Percentiles rank a stretch among this genome's conserved stretches.
These are phyloP conservation scores for Jimgerdemannia lactiflua DNA, from an alignment of 192 early-diverging fungal species.

Conservation along the genomic window DNA sequence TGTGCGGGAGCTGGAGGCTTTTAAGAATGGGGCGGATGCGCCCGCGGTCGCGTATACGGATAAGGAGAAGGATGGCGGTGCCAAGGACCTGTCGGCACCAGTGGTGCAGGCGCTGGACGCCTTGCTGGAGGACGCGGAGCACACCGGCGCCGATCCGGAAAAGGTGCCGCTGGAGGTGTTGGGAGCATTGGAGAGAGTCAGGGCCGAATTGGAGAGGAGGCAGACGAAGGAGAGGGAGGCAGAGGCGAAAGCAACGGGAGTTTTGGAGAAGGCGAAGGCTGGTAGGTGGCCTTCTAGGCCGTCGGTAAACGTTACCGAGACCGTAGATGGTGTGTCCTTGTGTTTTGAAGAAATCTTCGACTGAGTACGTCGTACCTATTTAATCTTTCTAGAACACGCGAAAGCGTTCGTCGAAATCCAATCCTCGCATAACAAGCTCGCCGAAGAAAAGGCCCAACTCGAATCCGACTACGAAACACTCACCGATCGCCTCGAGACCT, in stretches of 20 bases:
- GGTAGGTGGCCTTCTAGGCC: not conserved
- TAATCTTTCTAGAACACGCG: not conserved
- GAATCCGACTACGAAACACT: slow-evolving; percentile 39
- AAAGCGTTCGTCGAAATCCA: not conserved
- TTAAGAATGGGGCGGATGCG: slow-evolving; percentile 10
- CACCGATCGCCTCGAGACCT: slow-evolving; percentile 16
- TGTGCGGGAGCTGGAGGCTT: slow-evolving; percentile 16
- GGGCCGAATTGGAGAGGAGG: slow-evolving; percentile 2
- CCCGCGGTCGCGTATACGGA: not conserved
- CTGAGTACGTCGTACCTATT: not conserved
- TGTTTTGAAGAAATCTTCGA: too few species aligned
- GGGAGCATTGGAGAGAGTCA: not conserved
- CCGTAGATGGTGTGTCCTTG: too few species aligned
- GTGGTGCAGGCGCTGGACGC: not conserved
- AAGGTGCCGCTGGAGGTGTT: slow-evolving; percentile 1
- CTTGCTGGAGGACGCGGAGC: not conserved
- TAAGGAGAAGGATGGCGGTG: not conserved
- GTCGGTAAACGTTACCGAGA: too few species aligned
- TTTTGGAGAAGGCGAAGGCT: not conserved
- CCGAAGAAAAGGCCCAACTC: slow-evolving; percentile 49
- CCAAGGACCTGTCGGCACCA: not conserved
- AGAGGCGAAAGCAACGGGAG: not conserved
- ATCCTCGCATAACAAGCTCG: slow-evolving; percentile 24
- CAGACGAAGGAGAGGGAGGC: not conserved
- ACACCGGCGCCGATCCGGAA: not conserved